Evolutionary conservation across 208 protist species (phyloP).

Genomic region (Crithidia sp.): DNA sequence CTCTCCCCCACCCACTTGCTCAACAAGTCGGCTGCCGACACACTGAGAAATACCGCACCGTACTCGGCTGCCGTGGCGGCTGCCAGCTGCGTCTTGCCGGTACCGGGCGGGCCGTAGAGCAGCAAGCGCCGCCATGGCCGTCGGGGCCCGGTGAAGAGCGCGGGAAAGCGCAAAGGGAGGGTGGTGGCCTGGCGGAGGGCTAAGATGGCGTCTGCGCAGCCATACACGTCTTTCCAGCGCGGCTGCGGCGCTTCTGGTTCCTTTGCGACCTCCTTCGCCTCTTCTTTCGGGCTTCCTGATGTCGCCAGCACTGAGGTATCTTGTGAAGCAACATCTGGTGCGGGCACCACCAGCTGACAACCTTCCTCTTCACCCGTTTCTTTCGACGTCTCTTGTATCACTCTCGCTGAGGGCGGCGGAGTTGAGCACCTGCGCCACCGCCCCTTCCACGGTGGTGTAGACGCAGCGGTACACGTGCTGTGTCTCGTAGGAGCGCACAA

Average conservation of each 20-base stretch:
- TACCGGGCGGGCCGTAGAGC: constrained; percentile 97
- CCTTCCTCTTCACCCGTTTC: too few species aligned
- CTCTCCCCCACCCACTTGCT: constrained; percentile 98
- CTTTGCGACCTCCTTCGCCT: too few species aligned
- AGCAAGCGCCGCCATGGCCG: constrained; percentile 97
- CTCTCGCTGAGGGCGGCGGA: neutral
- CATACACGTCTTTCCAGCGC: constrained; percentile 81
- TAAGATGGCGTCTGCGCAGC: constrained; percentile 95
- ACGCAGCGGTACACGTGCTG: constrained; percentile 13
- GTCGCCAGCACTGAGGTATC: too few species aligned
- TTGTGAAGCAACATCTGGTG: too few species aligned
- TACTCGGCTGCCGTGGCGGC: constrained; percentile 96
- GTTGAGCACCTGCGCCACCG: constrained; percentile 22
- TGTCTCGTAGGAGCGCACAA: constrained; percentile 41
- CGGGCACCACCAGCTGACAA: too few species aligned
- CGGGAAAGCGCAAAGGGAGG: constrained; percentile 95
- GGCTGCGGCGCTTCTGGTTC: too few species aligned
- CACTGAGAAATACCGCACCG: constrained; percentile 93
- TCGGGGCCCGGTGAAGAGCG: constrained; percentile 95
- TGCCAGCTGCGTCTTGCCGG: constrained; percentile 98
- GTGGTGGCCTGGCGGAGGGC: constrained; percentile 97
- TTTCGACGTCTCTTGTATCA: neutral
- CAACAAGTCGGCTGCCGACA: constrained; percentile 95
- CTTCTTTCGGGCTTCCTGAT: too few species aligned
- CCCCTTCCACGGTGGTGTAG: constrained; percentile 15